A percentile compares a stretch with the other conserved stretches of the same genome.
These are phyloP conservation scores for Plasmodium vinckei DNA, from an alignment of 169 alveolate genomes.

Conservation along the genomic window DNA sequence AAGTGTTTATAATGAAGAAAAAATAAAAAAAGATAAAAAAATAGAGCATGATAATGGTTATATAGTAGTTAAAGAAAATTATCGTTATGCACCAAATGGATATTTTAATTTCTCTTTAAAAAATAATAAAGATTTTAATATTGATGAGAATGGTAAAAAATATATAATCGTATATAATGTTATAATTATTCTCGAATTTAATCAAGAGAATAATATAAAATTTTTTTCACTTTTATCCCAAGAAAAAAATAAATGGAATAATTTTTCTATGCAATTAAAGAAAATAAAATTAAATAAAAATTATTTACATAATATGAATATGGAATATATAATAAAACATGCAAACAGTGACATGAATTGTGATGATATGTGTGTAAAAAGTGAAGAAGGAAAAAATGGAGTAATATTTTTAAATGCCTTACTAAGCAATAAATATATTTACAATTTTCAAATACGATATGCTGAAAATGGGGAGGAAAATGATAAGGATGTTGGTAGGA, in stretches of 20 bases:
- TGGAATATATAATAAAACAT: conserved; percentile 10
- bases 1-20: no score
- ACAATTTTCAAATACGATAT: conserved; percentile 20
- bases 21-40: background rate
- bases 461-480: background rate
- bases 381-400: conserved; percentile 22
- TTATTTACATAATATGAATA: conserved; percentile 23
- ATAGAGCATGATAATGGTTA: conserved; percentile 36
- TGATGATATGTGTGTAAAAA: conserved; percentile 14
- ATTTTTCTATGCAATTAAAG: conserved; percentile 30
- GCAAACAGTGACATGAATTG: conserved; percentile 4
- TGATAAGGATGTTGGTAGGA: background rate
- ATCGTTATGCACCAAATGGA: conserved; percentile 30
- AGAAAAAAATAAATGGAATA: conserved; percentile 16
- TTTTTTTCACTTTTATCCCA: conserved; percentile 31
- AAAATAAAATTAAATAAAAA: conserved; percentile 14
- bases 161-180: conserved; percentile 8
- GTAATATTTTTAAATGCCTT: conserved; percentile 8
- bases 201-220: conserved; percentile 26
- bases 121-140: conserved; percentile 1
- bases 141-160: conserved; percentile 3
- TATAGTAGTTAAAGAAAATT: conserved; percentile 43
- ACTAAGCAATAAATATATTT: conserved; percentile 27
- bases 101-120: conserved; percentile 9
- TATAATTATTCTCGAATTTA: conserved; percentile 33